These are phyloP conservation scores for Triadica sebifera DNA, from an alignment of 345 rosid species.

Conservation along the genomic window DNA sequence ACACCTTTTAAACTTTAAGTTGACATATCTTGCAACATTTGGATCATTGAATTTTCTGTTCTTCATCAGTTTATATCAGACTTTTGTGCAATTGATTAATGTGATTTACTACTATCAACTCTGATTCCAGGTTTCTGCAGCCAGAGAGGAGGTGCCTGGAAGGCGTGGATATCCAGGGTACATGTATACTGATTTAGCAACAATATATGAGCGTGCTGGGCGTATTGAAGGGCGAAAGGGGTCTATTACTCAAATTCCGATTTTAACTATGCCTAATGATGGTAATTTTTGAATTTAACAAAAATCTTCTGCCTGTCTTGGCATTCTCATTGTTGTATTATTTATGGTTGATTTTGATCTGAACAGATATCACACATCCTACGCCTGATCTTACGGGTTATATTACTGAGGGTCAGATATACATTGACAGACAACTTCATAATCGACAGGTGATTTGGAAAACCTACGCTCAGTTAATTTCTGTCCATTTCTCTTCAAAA, in stretches of 20 bases:
- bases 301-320: not conserved
- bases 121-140: constrained; percentile 85
- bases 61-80: not conserved
- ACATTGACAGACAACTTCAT: constrained; percentile 83
- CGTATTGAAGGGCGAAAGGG: constrained; percentile 97
- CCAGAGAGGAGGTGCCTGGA: constrained; percentile 99
- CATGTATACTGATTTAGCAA: constrained; percentile 99
- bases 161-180: constrained; percentile 99
- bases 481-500: not conserved
- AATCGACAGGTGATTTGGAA: constrained; percentile 68
- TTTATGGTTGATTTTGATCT: constrained; percentile 7
- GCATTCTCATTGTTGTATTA: constrained; percentile 7
- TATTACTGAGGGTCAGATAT: constrained; percentile 96
- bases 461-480: not conserved
- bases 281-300: constrained; percentile 40
- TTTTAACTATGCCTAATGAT: constrained; percentile 98
- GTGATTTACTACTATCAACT: too few species aligned
- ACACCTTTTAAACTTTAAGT: not conserved
- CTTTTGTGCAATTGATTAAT: not conserved
- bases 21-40: not conserved
- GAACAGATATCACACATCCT: constrained; percentile 93
- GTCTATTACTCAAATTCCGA: constrained; percentile 97
- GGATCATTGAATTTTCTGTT: not conserved
- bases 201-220: constrained; percentile 97
- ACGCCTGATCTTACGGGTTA: constrained; percentile 99